These are phyloP conservation scores for Tubosaeta sp. DNA, from an alignment of 768 basidiomycete genomes.

Conservation along the genomic window DNA sequence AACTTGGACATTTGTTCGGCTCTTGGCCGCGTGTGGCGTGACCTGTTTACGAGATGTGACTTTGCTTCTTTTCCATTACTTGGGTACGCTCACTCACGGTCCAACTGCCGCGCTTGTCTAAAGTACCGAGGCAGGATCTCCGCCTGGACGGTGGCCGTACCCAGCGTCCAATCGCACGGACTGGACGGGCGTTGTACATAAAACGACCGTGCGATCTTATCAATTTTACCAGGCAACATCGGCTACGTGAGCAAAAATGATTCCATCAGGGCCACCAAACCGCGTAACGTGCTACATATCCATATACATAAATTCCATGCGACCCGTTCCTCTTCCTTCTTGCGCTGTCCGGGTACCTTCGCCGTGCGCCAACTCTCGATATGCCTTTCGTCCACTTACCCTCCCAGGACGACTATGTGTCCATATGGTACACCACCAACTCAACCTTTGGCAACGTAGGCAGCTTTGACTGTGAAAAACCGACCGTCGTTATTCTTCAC, in stretches of 20 bases:
- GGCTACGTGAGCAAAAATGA: constrained; percentile 19
- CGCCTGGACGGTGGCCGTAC: too few species aligned
- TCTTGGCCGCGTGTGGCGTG: constrained; percentile 12
- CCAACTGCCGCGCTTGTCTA: constrained; percentile 5
- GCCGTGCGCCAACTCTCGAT: constrained; percentile 33
- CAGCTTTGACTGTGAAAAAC: constrained; percentile 60
- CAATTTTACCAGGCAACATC: constrained; percentile 21
- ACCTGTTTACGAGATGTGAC: constrained; percentile 9
- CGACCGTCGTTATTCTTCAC: constrained; percentile 64
- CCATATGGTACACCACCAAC: constrained; percentile 71
- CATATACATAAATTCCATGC: constrained; percentile 17
- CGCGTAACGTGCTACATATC: constrained; percentile 6
- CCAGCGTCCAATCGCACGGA: not conserved
- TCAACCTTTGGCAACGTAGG: constrained; percentile 54
- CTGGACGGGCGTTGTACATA: not conserved
- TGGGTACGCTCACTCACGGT: constrained; percentile 6
- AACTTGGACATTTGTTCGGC: not conserved
- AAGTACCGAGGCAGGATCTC: too few species aligned
- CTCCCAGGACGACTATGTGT: constrained; percentile 60
- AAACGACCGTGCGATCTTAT: constrained; percentile 1
- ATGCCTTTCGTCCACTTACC: constrained; percentile 73
- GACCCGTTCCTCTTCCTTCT: constrained; percentile 2
- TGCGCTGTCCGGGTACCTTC: constrained; percentile 2
- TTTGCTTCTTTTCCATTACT: constrained; percentile 15
- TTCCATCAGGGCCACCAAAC: constrained; percentile 16